A percentile compares a stretch with the other conserved stretches of the same genome.
phyloP scores from a whole-genome alignment of 1,139 yeast genomes.

The Taphrina confusa region DNA sequence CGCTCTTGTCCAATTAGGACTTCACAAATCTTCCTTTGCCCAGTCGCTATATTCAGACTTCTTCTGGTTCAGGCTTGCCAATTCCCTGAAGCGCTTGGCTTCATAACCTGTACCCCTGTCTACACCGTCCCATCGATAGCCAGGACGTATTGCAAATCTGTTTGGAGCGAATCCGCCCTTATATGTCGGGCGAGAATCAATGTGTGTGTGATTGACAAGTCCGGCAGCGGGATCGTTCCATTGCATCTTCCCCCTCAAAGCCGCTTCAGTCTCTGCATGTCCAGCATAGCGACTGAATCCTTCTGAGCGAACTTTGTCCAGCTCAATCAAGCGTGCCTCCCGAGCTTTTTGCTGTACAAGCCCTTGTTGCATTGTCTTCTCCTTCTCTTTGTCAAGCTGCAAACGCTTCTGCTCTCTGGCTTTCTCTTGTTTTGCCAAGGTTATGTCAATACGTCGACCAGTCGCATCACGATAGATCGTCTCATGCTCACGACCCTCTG shows the following conservation, averaged over 20 bases:
- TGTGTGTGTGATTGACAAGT: constrained; percentile 40
- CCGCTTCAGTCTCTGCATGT: constrained; percentile 50
- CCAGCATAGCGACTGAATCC: constrained; percentile 47
- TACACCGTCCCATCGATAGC: constrained; percentile 89
- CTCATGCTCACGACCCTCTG: constrained; percentile 41
- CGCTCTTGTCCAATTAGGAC: too few relatives aligned
- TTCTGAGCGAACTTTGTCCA: constrained; percentile 45
- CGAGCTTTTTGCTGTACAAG: constrained; percentile 50
- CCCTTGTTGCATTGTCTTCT: constrained; percentile 51
- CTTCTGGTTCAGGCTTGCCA: constrained; percentile 48
- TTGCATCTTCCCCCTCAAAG: constrained; percentile 47
- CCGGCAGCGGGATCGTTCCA: constrained; percentile 74
- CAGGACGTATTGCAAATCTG: constrained; percentile 75
- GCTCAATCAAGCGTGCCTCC: constrained; percentile 43
- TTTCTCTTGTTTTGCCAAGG: constrained; percentile 42
- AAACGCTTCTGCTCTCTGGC: constrained; percentile 44
- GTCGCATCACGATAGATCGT: constrained; percentile 63
- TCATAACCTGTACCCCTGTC: constrained; percentile 93
- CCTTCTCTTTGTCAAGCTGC: constrained; percentile 44
- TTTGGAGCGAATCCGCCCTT: constrained; percentile 62
- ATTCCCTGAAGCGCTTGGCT: constrained; percentile 58
- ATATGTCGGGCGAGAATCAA: constrained; percentile 47
- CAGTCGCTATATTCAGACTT: constrained; percentile 28
- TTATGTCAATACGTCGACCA: constrained; percentile 56
- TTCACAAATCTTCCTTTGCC: constrained; percentile 35